Evolutionary conservation across 1,284 basidiomycete genomes (phyloP).

Genomic region (Leccinum fallax): DNA sequence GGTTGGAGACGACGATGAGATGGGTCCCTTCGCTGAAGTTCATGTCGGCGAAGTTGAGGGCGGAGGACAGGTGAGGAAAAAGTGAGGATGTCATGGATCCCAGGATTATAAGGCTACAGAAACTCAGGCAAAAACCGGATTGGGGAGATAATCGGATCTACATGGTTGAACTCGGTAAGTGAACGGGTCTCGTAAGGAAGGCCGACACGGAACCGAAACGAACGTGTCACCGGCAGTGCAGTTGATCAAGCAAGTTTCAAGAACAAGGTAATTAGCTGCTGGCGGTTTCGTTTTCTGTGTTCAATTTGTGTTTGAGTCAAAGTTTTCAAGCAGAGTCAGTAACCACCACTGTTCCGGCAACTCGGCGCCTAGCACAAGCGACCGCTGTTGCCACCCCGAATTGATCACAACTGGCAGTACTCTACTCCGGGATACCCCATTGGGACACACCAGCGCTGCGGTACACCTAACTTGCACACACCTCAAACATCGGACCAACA

Average conservation of each 20-base stretch:
- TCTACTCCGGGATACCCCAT: conserved; percentile 21
- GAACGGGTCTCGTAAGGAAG: conserved; percentile 2
- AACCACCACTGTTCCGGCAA: too few relatives aligned
- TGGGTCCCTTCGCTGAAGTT: conserved; percentile 52
- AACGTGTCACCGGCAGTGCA: conserved; percentile 1
- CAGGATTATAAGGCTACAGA: conserved; percentile 29
- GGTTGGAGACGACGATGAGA: conserved; percentile 95
- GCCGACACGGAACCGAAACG: conserved; percentile 12
- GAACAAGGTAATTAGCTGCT: too few relatives aligned
- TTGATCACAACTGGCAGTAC: too few relatives aligned
- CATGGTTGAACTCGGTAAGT: conserved; percentile 6
- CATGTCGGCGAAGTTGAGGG: conserved; percentile 41
- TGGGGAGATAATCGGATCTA: conserved; percentile 38
- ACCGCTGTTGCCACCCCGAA: background rate
- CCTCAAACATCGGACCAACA: conserved; percentile 1
- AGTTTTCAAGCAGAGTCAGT: too few relatives aligned
- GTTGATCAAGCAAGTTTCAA: background rate
- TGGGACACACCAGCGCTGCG: background rate
- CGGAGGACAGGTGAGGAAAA: conserved; percentile 31
- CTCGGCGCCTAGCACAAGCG: conserved; percentile 12
- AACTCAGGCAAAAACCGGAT: conserved; percentile 34
- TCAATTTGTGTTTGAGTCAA: too few relatives aligned
- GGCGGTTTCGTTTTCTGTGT: too few relatives aligned
- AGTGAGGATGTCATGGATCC: conserved; percentile 30
- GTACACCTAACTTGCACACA: background rate